These are phyloP conservation scores for Bruguiera gymnorhiza DNA, from an alignment of 345 rosid genomes.

Conservation along the genomic window DNA sequence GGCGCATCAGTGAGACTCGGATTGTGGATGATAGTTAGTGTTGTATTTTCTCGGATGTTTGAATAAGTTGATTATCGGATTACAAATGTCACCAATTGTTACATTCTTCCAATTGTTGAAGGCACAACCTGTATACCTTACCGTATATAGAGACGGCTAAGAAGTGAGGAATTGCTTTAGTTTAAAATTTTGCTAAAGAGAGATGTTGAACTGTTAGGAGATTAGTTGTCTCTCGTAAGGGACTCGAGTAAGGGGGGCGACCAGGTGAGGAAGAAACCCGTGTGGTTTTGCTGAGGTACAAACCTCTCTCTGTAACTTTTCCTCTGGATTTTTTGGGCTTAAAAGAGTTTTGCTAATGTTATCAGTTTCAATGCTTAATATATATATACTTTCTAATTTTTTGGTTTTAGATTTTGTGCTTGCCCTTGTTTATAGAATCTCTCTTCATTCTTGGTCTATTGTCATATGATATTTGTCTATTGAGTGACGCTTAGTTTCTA, in stretches of 20 bases:
- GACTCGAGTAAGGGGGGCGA: background rate
- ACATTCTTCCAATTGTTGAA: slow-evolving; percentile 24
- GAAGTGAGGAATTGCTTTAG: slow-evolving; percentile 8
- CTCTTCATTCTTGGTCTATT: background rate
- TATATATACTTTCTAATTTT: background rate
- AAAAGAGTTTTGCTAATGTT: slow-evolving; percentile 6
- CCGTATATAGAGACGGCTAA: slow-evolving; percentile 38
- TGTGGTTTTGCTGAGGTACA: slow-evolving; percentile 24
- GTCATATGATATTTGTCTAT: background rate
- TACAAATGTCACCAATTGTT: slow-evolving; percentile 12
- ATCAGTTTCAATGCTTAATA: background rate
- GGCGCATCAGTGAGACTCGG: slow-evolving; percentile 17
- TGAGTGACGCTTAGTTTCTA: background rate
- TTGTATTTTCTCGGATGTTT: slow-evolving; percentile 12
- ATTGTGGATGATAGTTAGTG: slow-evolving; percentile 25
- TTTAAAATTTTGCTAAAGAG: slow-evolving; percentile 2
- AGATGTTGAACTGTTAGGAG: slow-evolving; percentile 24
- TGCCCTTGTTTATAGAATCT: background rate
- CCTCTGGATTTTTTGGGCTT: background rate
- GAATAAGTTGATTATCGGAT: slow-evolving; percentile 9
- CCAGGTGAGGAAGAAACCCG: slow-evolving; percentile 5
- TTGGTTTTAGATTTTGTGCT: slow-evolving; percentile 1
- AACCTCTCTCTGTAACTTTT: slow-evolving; percentile 13
- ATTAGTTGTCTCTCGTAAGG: slow-evolving; percentile 3
- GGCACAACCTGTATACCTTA: slow-evolving; percentile 30